Evolutionary conservation across 768 basidiomycete species (phyloP), one percentile per base, ranked within the genome.

Genomic region (Glaciozyma martinii): DNA sequence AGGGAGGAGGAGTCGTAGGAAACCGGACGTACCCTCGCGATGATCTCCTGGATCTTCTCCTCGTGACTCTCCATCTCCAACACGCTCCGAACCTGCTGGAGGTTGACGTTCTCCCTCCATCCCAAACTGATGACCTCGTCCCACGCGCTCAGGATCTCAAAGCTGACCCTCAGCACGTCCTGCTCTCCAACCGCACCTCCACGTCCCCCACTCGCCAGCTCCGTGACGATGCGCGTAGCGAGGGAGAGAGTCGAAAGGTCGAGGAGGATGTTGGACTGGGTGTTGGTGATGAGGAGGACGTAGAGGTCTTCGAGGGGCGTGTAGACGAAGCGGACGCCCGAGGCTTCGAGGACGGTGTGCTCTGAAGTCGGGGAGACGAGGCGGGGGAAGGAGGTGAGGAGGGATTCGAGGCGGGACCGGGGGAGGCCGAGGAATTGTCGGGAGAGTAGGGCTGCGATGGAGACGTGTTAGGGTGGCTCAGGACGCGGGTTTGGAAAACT

Each of bases 251-350:
- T 99, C 64, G 95, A 89, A 69, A 98, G 94, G 76, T 98, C 95
- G 79, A 95, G 95, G 46, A 99, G 80, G 73, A 98, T 98, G 74
- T 99, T 99, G n/a, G 89, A 91, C 12, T 90, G 89, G 77, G 95
- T 97, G 80, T 97, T 98, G 61, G 94, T 98, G 78, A 98, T 93
- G 69, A 98, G 82, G 71, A 98, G 82, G 66, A 98, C 94, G 78
- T 97, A 98, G 30, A 98, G 84, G 77, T 99, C 91, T 46, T 88
- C 78, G 65, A 74, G 66, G 7, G 74, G 74, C 30, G 66, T 62
- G 62, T 72, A 74, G 50, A 74, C 72, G 66, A 71, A 74, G 43
- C 74, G 68, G 27, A 74, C 71, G 49, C 68, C 65, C 1, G 66
- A 66, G 12, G 66, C 62, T 33, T 73, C 72, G 44, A 72, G 63